Base-by-base conservation (phyloP, 2,329 filamentous ascomycete species). In the Coniochaeta prunicola region DNA sequence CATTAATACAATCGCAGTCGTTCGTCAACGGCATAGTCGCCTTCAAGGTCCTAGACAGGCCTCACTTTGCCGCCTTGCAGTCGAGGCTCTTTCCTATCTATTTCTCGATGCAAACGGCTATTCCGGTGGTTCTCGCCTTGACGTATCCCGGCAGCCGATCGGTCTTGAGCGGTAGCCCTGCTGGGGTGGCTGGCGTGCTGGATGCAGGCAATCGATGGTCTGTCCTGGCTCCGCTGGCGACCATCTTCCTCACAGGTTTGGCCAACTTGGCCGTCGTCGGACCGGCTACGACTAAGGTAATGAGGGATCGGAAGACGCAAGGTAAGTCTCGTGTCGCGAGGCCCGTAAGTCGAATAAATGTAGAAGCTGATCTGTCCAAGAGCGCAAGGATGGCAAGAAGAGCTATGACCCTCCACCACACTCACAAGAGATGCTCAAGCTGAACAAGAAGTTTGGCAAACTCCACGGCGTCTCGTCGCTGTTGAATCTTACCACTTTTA, bases 311-410 rank as follows among this genome's bases (percentile, higher is more conserved):
- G 68, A 89, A 89, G 67, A 82, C 87, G 55, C 93, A 96, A 79
- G 89, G 90, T 91, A 76, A 63, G 81, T 70, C 40, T 48, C 12
- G 10, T 34, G 26, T 53, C 12, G 26, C 24, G 31, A 5, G 2
- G 53, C 4, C 26, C n/a, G 8, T 33, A 33, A n/a, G 17, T 36
- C 9, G 50, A 31, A 13, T 9, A 13, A 9, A 38, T 33, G 21
- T 42, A 42, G n/a, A n/a, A n/a, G n/a, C 15, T 56, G 21, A 40
- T 15, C 19, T 3, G 53, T 40, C 36, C 31, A 61, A 86, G 92
- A 93, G 79, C 91, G 88, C 62, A 86, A 88, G 67, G 93, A 97
- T 70, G 91, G 91, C 58, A 97, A 96, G 81, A 90, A 89, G 70
- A 90, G 87, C 73, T 90, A 89, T 68, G 91, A 96, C 63, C 77